Evolutionary conservation across 495 filamentous ascomycete genomes (phyloP), one percentile per base, ranked within the genome.

Genomic region (Aspergillus heteromorphus): DNA sequence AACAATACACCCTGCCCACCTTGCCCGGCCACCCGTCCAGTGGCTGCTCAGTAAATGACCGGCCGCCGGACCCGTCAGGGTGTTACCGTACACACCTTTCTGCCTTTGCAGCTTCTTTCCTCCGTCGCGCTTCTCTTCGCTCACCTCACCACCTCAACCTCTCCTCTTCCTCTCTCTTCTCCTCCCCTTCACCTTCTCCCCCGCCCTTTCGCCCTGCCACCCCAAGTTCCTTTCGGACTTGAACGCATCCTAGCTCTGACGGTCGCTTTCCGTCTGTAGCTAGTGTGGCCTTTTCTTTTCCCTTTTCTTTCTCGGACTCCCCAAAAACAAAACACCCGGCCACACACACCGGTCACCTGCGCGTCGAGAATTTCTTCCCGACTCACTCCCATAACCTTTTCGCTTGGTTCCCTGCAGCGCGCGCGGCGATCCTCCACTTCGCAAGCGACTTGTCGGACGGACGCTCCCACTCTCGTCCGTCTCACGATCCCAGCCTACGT

Each of bases 131-230:
- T 58, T 63, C 62, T n/a, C n/a, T n/a, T n/a, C n/a, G n/a, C n/a
- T 34, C 6, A 2, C 9, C 9, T 13, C 14, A 13, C 30, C 30
- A 34, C 30, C 30, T n/a, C n/a, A n/a, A 34, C 9, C 9, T 34
- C 51, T 25, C 48, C 45, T 23, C 47, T n/a, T n/a, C n/a, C n/a
- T n/a, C n/a, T n/a, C n/a, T n/a, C n/a, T 60, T 62, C 62, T 54
- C 66, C 47, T 55, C 51, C 60, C 45, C 58, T 56, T 51, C 60
- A 65, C 56, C 48, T 62, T 49, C 58, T 57, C 65, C 52, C 65
- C 57, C 34, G n/a, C 34, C 31, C 34, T 38, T 38, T n/a, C 11
- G 3, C 11, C 11, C 34, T 38, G 34, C 34, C 34, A 38, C 34
- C 34, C n/a, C n/a, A n/a, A 38, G n/a, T 9, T 38, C 51, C 25